Evolutionary conservation across 208 protist species (phyloP).

Genomic region (Acanthamoeba sp.): DNA sequence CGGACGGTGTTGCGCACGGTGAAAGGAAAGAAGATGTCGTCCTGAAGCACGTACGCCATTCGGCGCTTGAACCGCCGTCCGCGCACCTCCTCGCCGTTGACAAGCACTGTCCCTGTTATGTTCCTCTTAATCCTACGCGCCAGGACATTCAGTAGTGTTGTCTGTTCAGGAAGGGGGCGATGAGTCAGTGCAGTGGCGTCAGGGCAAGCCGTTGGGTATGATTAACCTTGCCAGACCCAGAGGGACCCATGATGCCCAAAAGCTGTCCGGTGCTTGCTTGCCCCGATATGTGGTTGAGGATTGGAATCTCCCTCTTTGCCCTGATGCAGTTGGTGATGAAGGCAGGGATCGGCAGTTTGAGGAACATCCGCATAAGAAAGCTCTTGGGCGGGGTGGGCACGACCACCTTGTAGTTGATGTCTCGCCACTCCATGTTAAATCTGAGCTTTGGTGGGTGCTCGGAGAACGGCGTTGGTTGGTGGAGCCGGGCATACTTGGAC

Average conservation of each 20-base stretch:
- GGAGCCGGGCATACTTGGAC: slow-evolving; percentile 40
- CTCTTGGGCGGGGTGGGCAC: not conserved
- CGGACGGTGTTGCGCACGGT: slow-evolving; percentile 78
- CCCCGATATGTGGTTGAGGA: slow-evolving; percentile 59
- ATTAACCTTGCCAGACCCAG: slow-evolving; percentile 25
- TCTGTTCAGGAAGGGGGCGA: not conserved
- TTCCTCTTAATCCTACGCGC: slow-evolving; percentile 39
- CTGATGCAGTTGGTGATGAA: not conserved
- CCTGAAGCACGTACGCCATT: slow-evolving; percentile 75
- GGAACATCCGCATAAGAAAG: not conserved
- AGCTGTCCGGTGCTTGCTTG: slow-evolving; percentile 32
- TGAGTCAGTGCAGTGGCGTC: no score
- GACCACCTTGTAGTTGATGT: slow-evolving; percentile 38
- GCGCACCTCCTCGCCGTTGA: slow-evolving; percentile 52
- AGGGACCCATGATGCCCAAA: slow-evolving; percentile 79
- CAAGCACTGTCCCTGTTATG: slow-evolving; percentile 47
- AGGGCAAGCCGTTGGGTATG: not conserved
- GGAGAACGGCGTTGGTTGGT: slow-evolving; percentile 19
- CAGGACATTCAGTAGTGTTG: slow-evolving; percentile 77
- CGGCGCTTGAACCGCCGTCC: slow-evolving; percentile 22
- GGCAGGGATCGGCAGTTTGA: slow-evolving; percentile 14
- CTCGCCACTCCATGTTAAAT: not conserved
- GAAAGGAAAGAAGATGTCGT: slow-evolving; percentile 76
- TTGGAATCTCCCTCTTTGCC: not conserved
- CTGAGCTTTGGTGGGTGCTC: slow-evolving; percentile 19